Conservation (phyloP, 2,329 filamentous ascomycete species). For the Sporothrix pallida region DNA sequence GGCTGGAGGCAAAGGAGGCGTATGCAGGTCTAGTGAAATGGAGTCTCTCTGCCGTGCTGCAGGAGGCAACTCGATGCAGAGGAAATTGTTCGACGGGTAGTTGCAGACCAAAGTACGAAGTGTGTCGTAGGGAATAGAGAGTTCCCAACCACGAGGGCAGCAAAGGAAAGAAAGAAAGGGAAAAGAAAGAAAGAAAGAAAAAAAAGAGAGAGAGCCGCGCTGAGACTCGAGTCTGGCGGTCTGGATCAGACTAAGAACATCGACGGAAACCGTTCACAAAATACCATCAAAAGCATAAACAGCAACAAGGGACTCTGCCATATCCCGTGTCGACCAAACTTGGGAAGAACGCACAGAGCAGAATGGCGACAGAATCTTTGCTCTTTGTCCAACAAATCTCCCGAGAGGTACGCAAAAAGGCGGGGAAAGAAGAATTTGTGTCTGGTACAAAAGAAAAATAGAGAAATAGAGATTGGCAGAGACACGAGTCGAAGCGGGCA, state of each 20-base stretch:
- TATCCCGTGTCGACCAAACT: conserved; percentile 20
- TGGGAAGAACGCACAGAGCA: conserved; percentile 13
- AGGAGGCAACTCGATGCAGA: conserved; percentile 21
- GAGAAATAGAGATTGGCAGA: background rate
- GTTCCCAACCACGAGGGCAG: too few relatives aligned
- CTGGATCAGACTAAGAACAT: background rate
- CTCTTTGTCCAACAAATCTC: conserved; percentile 6
- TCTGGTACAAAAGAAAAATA: conserved; percentile 5
- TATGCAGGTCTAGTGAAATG: conserved; percentile 20
- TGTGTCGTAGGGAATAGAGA: too few relatives aligned
- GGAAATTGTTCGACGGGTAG: background rate
- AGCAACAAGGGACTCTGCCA: background rate
- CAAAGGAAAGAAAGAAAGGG: too few relatives aligned
- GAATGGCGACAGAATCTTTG: conserved; percentile 18
- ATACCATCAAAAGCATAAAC: background rate
- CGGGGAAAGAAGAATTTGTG: conserved; percentile 13
- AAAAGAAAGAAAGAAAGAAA: too few relatives aligned
- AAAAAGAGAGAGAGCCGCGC: background rate
- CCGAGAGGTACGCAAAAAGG: background rate
- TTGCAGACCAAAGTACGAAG: too few relatives aligned
- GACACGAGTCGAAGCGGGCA: background rate
- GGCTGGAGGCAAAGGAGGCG: conserved; percentile 5
- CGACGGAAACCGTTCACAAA: background rate
- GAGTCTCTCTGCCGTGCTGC: conserved; percentile 25
- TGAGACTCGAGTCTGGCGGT: conserved; percentile 1